Conservation (phyloP, 352 stramenopile species). For the Globisporangium cederbergense region DNA sequence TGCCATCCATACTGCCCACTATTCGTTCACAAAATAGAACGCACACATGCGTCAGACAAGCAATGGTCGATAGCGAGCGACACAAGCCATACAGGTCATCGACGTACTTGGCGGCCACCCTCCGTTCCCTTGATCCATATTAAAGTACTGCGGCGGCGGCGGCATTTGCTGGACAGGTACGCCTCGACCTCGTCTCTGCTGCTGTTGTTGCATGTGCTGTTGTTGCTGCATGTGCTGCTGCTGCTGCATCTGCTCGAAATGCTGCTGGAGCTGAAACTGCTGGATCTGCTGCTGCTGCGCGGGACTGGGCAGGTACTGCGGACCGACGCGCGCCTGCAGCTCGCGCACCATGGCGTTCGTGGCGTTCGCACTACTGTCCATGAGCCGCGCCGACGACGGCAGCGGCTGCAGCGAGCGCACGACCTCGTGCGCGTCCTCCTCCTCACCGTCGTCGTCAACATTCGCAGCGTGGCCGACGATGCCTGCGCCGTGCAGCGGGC, state of each 20-base stretch:
- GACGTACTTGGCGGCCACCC: background rate
- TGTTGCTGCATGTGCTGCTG: conserved; percentile 13
- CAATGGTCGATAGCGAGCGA: background rate
- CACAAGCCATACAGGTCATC: too few relatives aligned
- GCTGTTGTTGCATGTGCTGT: conserved; percentile 10
- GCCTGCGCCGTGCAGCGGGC: conserved; percentile 1
- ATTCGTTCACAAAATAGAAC: background rate
- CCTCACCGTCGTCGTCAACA: background rate
- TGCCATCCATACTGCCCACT: background rate
- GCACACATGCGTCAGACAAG: background rate
- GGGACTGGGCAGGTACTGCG: conserved; percentile 16
- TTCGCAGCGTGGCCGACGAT: too few relatives aligned
- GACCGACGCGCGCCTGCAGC: conserved; percentile 10
- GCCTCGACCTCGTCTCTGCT: background rate
- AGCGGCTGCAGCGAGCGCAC: conserved; percentile 16
- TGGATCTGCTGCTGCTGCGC: conserved; percentile 19
- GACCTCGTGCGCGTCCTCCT: conserved; percentile 14
- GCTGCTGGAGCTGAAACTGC: conserved; percentile 11
- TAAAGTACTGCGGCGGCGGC: conserved; percentile 6
- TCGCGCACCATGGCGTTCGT: conserved; percentile 7
- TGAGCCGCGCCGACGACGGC: background rate
- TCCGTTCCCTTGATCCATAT: background rate
- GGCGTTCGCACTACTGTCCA: background rate
- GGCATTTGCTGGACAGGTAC: conserved; percentile 1
- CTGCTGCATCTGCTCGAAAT: conserved; percentile 10